These are phyloP conservation scores for Chlamydomonas reinhardtii DNA, from an alignment of 163 green algal species.

Conservation along the genomic window DNA sequence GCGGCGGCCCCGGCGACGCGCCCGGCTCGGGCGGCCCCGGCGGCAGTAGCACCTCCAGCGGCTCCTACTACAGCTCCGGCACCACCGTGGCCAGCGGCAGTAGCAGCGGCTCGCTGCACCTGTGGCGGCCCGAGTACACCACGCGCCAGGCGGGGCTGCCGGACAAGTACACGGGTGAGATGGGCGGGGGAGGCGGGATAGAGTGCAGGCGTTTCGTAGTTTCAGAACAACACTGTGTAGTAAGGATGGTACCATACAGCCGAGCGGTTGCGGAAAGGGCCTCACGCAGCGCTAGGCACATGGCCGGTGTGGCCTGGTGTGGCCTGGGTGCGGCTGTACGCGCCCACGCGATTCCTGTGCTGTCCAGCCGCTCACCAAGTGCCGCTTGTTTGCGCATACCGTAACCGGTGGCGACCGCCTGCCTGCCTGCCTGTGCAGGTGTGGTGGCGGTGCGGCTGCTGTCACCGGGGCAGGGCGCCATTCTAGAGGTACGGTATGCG, in stretches of 20 bases:
- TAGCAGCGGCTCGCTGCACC: constrained; percentile 79
- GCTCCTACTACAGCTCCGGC: constrained; percentile 45
- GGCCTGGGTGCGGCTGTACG: too few relatives aligned
- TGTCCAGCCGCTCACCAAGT: too few relatives aligned
- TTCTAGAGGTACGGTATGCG: constrained; percentile 59
- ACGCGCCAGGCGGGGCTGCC: constrained; percentile 48
- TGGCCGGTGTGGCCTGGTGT: too few relatives aligned
- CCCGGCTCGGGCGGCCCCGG: neutral
- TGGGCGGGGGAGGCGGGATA: neutral
- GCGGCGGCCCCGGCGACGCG: constrained; percentile 8
- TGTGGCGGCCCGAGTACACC: constrained; percentile 89
- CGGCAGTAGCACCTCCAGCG: neutral
- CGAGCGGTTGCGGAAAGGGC: too few relatives aligned
- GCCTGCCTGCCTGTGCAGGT: neutral
- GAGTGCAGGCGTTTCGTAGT: too few relatives aligned
- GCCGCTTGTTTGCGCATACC: too few relatives aligned
- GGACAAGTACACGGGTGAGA: constrained; percentile 44
- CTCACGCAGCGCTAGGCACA: too few relatives aligned
- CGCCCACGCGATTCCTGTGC: too few relatives aligned
- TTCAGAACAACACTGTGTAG: too few relatives aligned
- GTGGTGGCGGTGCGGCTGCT: constrained; percentile 48
- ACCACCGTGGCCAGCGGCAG: constrained; percentile 76
- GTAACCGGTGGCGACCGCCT: too few relatives aligned
- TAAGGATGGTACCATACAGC: too few relatives aligned
- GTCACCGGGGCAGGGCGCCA: constrained; percentile 55